Percentiles rank a stretch among this genome's conserved stretches.
These are phyloP conservation scores for Tilletia indica DNA, from an alignment of 1,284 basidiomycete genomes.

Conservation along the genomic window DNA sequence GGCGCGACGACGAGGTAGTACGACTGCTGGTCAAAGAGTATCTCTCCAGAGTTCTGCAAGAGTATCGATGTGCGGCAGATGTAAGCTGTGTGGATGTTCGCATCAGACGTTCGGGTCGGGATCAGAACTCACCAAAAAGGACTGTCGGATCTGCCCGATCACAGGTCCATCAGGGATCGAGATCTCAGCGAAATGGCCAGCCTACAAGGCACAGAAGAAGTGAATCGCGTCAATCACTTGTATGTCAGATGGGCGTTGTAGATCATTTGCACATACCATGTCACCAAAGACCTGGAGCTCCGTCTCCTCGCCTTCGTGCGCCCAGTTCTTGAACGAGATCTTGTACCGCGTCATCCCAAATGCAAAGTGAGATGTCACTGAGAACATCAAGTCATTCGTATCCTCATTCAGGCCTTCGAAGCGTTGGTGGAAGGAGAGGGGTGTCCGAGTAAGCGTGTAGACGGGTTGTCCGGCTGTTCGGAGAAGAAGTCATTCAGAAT, in stretches of 20 bases:
- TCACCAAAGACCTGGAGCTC: background rate
- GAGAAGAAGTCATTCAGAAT: no score
- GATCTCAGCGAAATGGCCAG: slow-evolving; percentile 4
- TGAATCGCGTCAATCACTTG: no score
- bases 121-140: background rate
- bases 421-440: slow-evolving; percentile 6
- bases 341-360: slow-evolving; percentile 12
- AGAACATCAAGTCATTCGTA: slow-evolving; percentile 10
- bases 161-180: slow-evolving; percentile 5
- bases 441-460: slow-evolving; percentile 12
- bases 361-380: slow-evolving; percentile 8
- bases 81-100: no score
- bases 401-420: slow-evolving; percentile 2
- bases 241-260: no score
- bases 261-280: background rate
- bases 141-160: slow-evolving; percentile 5
- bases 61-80: no score
- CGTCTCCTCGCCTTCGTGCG: slow-evolving; percentile 1
- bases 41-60: background rate
- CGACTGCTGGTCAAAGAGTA: background rate
- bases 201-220: background rate
- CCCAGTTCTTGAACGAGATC: slow-evolving; percentile 8
- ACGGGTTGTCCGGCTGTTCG: background rate
- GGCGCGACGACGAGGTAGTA: slow-evolving; percentile 8
- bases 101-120: no score